Base-by-base conservation (phyloP, 768 basidiomycete genomes). In the Suillus alpinus region DNA sequence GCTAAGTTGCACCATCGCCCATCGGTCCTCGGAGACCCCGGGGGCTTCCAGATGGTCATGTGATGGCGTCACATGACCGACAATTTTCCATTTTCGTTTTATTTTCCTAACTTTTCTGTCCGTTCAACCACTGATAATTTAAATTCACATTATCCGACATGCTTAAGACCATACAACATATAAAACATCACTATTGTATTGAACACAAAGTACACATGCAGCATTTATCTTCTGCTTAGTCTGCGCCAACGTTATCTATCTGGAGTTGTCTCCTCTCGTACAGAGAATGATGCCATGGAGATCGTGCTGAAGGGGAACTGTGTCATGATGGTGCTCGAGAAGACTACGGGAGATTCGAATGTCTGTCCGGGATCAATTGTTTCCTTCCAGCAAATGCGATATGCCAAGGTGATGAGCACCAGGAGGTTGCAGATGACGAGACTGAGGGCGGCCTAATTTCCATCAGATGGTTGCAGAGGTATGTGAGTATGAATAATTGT, bases 401-500 rank as follows among this genome's bases (percentile, higher is more conserved):
- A 59, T 29, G 10, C 6, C 18, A 23, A 16, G 20, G 58, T 39
- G 8, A 59, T 52, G 34, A 59, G 36, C 12, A 59, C 58, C 34
- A 59, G 12, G 14, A 59, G 32, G 50, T 59, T 59, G 50, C 58
- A 59, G 32, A 59, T 39, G 23, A 56, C 18, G 6, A 59, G 37
- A 34, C 50, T 55, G 16, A 59, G 52, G 10, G 58, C 52, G 20
- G 37, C 37, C 58, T 59, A 36, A 23, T 14, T 14, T 26, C 37
- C n/a, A 29, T 39, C 52, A 56, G 31, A 12, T n/a, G 5, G 1
- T 50, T 50, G 10, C 31, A 50, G 10, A 50, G 18, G 18, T 10
- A 31, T 14, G 18, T 6, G 23, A n/a, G 37, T 20, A 31, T 7
- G n/a, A 6, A 9, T 9, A 18, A 3, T 12, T 26, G 10, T 10